A percentile compares a stretch with the other conserved stretches of the same genome.
Conservation (phyloP, 768 basidiomycete species). For the Austroboletus eburneus region DNA sequence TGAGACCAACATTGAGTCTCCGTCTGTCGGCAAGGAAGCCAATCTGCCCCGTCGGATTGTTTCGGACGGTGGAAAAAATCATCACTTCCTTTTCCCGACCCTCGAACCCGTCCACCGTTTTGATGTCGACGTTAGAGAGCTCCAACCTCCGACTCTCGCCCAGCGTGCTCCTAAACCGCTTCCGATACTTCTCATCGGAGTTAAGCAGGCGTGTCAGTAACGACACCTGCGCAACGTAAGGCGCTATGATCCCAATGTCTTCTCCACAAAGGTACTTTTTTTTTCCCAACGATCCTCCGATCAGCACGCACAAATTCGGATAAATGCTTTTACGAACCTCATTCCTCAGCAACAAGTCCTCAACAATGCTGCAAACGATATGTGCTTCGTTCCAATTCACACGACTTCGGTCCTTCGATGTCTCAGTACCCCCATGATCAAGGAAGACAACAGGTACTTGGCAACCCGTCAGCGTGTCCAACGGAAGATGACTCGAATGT, state of each 20-base stretch:
- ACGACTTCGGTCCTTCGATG: conserved; percentile 62
- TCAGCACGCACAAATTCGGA: conserved; percentile 4
- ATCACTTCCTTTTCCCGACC: conserved; percentile 92
- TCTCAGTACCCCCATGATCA: conserved; percentile 72
- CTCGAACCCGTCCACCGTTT: conserved; percentile 94
- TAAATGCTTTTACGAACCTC: conserved; percentile 45
- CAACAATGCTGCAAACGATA: conserved; percentile 74
- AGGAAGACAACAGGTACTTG: conserved; percentile 73
- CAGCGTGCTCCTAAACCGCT: conserved; percentile 55
- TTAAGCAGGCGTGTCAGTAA: conserved; percentile 66
- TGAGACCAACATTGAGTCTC: conserved; percentile 86
- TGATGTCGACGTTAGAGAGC: conserved; percentile 69
- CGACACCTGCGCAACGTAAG: conserved; percentile 84
- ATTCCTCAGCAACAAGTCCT: conserved; percentile 75
- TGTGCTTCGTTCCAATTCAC: conserved; percentile 76
- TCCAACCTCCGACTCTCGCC: conserved; percentile 66
- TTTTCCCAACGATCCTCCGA: conserved; percentile 3
- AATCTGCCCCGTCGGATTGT: conserved; percentile 71
- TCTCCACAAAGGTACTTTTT: conserved; percentile 55
- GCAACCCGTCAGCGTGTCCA: conserved; percentile 35
- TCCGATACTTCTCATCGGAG: conserved; percentile 45
- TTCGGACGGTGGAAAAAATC: conserved; percentile 86
- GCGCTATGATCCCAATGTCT: conserved; percentile 91
- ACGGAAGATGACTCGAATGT: conserved; percentile 46
- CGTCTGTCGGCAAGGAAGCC: conserved; percentile 87